Evolutionary conservation across 2,329 filamentous ascomycete species (phyloP).

Genomic region (Albifimbria verrucaria): DNA sequence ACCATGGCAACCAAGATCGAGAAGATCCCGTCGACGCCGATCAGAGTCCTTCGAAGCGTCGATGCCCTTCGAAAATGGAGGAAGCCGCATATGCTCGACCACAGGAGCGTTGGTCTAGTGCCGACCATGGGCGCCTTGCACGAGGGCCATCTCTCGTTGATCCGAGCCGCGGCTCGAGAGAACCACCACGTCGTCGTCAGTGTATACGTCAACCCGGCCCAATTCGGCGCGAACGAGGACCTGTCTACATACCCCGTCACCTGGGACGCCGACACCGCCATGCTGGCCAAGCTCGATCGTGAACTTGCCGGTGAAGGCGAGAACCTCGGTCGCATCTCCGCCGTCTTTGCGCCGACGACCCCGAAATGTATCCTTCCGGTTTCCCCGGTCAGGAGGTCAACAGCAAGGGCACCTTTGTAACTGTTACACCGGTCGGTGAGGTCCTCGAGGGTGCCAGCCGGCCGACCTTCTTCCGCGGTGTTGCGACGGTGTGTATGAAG

Average conservation of each 20-base stretch:
- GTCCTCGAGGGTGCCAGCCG: constrained; percentile 80
- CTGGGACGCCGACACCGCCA: constrained; percentile 72
- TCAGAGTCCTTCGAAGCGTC: constrained; percentile 75
- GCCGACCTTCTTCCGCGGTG: constrained; percentile 94
- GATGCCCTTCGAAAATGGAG: constrained; percentile 68
- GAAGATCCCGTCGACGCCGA: constrained; percentile 53
- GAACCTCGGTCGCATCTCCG: constrained; percentile 67
- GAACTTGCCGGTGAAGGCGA: constrained; percentile 63
- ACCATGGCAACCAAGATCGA: constrained; percentile 27
- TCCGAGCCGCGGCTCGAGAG: constrained; percentile 77
- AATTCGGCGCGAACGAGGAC: constrained; percentile 89
- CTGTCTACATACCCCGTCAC: constrained; percentile 85
- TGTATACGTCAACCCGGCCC: constrained; percentile 94
- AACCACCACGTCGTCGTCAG: constrained; percentile 86
- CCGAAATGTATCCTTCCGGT: constrained; percentile 84
- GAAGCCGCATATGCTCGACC: constrained; percentile 59
- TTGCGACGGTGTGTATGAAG: constrained; percentile 95
- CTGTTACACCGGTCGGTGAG: constrained; percentile 78
- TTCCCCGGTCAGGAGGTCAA: constrained; percentile 68
- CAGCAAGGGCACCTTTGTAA: constrained; percentile 85
- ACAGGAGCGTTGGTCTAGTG: constrained; percentile 78
- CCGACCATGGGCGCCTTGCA: constrained; percentile 99
- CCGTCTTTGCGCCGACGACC: constrained; percentile 83
- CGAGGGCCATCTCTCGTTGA: constrained; percentile 80
- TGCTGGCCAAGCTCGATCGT: constrained; percentile 64